Conservation (phyloP, 1,284 basidiomycete species). For the Ustilago lituana region DNA sequence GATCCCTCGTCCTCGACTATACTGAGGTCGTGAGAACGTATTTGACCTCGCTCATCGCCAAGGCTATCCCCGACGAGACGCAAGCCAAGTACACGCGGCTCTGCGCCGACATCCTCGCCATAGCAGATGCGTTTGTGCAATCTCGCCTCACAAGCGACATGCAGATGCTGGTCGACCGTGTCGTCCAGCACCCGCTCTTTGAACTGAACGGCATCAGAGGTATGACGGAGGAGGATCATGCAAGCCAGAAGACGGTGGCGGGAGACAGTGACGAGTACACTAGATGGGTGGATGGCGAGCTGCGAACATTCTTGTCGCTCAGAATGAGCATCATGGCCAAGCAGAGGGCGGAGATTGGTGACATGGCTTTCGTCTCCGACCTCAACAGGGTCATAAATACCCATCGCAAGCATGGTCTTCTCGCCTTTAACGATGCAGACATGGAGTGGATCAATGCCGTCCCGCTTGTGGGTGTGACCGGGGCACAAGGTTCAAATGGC, state of each 20-base stretch:
- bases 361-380: background rate
- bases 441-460: no score
- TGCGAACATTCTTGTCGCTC: background rate
- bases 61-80: background rate
- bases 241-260: background rate
- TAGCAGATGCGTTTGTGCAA: constrained; percentile 9
- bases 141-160: constrained; percentile 8
- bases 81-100: constrained; percentile 1
- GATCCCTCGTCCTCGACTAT: constrained; percentile 1
- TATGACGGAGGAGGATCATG: background rate
- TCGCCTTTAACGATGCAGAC: background rate
- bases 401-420: background rate
- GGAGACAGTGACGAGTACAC: constrained; percentile 8
- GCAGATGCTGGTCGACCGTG: constrained; percentile 10
- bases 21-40: background rate
- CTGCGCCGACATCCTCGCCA: constrained; percentile 7
- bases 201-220: background rate
- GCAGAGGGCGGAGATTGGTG: background rate
- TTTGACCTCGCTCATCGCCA: constrained; percentile 4
- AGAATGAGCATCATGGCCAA: constrained; percentile 1
- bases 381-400: background rate
- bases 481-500: no score
- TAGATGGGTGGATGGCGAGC: constrained; percentile 7
- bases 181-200: background rate
- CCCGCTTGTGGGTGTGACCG: no score